Base-by-base conservation (phyloP, 257 asterid species). In the Przewalskia tangutica region DNA sequence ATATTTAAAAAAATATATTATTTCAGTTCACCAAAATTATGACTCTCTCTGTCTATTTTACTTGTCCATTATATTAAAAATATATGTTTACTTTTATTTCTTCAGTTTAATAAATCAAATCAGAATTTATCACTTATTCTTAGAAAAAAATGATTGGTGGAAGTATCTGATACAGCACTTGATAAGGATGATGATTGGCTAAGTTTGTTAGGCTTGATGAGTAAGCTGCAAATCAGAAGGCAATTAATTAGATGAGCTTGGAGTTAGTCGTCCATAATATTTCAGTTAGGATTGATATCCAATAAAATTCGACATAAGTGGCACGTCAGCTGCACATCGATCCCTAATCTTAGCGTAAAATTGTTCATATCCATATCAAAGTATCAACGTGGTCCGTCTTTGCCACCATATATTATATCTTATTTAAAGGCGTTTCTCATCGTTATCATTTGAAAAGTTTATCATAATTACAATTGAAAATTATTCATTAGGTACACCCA, bases 121-220 rank as follows among this genome's bases (percentile, higher is more conserved):
- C 32, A 27, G 32, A 27, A 27, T 27, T 27, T 27, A 27, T 27
- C 32, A 27, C 32, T 27, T 27, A 27, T 27, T 27, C 32, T 27
- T 27, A 2, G 32, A 0, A 27, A 27, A 27, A 27, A 27, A 27
- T 27, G 32, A 2, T 1, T 27, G 32, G 32, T 27, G 32, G 32
- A 27, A 27, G 32, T 46, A 46, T 46, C 18, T 9, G 2, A 73
- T 73, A 11, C 9, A 73, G 42, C 23, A 80, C 1, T 4, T 44
- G 85, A 83, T 77, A 58, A 84, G 85, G 85, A 82, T 34, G 81
- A 48, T 83, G 64, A 81, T 84, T 84, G 85, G 89, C 7, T 82
- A 83, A 67, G 50, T 32, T 71, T 82, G 87, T 12, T 79, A 12
- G 18, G 81, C 18, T 60, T 87, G 85, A 81, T 84, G 87, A 87